Evolutionary conservation across 805 yeast genomes (phyloP).

Genomic region (Nakazawaea siamensis): DNA sequence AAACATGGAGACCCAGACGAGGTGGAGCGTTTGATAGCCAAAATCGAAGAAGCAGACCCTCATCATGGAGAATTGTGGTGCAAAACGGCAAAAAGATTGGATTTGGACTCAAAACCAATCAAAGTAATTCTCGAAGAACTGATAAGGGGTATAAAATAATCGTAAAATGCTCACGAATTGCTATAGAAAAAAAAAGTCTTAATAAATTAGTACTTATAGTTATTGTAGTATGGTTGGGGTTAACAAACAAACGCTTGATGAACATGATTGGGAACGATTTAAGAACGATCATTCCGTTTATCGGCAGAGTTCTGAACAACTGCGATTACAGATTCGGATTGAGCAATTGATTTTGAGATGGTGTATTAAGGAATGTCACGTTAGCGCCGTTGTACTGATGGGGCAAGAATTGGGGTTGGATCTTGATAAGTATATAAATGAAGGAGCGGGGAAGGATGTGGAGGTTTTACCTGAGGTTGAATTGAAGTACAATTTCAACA

Average conservation of each 20-base stretch:
- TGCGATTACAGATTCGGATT: too few relatives aligned
- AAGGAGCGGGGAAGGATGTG: constrained; percentile 22
- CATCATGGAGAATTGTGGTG: constrained; percentile 60
- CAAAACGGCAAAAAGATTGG: constrained; percentile 35
- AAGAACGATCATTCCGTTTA: too few relatives aligned
- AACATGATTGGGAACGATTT: too few relatives aligned
- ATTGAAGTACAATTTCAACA: constrained; percentile 11
- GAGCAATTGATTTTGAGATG: constrained; percentile 64
- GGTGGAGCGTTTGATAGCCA: constrained; percentile 23
- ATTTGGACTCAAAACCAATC: constrained; percentile 32
- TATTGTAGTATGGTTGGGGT: constrained; percentile 12
- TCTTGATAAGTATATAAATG: constrained; percentile 10
- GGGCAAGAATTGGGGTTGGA: constrained; percentile 43
- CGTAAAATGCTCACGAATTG: too few relatives aligned
- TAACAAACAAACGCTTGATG: too few relatives aligned
- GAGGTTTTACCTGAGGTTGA: constrained; percentile 16
- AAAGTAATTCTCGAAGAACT: constrained; percentile 30
- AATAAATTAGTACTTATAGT: constrained; percentile 13
- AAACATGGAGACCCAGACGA: constrained; percentile 32
- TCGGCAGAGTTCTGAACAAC: too few relatives aligned
- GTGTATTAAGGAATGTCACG: constrained; percentile 71
- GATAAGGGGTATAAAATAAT: too few relatives aligned
- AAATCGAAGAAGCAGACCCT: constrained; percentile 41
- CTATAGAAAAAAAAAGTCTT: neutral
- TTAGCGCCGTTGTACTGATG: constrained; percentile 54